A percentile compares a stretch with the other conserved stretches of the same genome.
Conservation (phyloP, 352 stramenopile genomes). For the Blastocystis sp. region DNA sequence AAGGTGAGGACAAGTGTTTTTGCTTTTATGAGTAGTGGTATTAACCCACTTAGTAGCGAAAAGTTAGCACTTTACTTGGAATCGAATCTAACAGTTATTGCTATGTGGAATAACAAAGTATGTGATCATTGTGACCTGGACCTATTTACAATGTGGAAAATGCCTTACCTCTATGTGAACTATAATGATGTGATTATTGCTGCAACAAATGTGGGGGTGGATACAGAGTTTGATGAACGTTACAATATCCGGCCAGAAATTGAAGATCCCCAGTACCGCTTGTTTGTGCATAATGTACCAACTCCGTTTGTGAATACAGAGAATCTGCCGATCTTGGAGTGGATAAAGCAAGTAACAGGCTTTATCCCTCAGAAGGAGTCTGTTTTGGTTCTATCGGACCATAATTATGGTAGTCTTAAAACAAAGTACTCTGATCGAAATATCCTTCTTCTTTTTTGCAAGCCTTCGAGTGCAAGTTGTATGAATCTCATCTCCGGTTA, state of each 20-base stretch:
- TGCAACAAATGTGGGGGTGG: conserved; percentile 1
- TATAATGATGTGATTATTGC: conserved; percentile 36
- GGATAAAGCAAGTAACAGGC: conserved; percentile 6
- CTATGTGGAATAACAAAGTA: conserved; percentile 31
- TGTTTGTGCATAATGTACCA: background rate
- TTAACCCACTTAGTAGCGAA: conserved; percentile 8
- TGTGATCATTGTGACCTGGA: conserved; percentile 35
- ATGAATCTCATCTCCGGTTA: conserved; percentile 38
- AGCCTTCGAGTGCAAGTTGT: background rate
- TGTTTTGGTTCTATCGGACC: background rate
- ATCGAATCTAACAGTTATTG: conserved; percentile 34
- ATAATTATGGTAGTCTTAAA: background rate
- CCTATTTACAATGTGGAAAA: conserved; percentile 37
- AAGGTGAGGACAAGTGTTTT: background rate
- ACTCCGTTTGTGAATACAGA: background rate
- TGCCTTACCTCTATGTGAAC: background rate
- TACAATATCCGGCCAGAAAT: background rate
- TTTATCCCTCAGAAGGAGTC: background rate
- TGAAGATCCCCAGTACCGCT: background rate
- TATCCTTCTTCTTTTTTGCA: conserved; percentile 36
- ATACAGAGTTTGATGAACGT: background rate
- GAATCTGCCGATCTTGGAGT: conserved; percentile 20
- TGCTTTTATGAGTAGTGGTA: background rate
- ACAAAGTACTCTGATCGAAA: background rate
- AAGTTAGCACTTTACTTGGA: background rate